These are phyloP conservation scores for Pontederia paniculata DNA, from an alignment of 176 grass and related monocot species.

Conservation along the genomic window DNA sequence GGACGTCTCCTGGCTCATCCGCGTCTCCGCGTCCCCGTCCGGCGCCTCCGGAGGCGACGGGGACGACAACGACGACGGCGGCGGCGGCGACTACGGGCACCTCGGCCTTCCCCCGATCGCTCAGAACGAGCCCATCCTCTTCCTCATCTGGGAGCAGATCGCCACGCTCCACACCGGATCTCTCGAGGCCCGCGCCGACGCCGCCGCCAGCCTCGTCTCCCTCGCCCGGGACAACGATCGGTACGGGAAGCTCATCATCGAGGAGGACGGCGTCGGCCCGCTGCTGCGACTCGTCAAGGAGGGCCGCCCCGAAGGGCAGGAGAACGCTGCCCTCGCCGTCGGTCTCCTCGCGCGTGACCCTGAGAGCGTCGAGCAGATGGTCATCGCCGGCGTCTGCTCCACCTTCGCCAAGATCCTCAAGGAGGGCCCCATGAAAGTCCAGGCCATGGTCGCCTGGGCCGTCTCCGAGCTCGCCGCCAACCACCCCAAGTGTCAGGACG, in stretches of 20 bases:
- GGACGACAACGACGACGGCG: background rate
- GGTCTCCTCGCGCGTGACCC: slow-evolving; percentile 55
- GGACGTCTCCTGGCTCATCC: slow-evolving; percentile 24
- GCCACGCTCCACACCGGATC: slow-evolving; percentile 7
- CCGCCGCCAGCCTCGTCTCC: slow-evolving; percentile 45
- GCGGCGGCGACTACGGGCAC: background rate
- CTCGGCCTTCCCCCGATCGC: slow-evolving; percentile 16
- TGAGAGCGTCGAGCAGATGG: slow-evolving; percentile 59
- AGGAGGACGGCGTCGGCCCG: slow-evolving; percentile 77
- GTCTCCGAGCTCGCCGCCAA: slow-evolving; percentile 65
- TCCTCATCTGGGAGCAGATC: slow-evolving; percentile 21
- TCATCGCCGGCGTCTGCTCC: slow-evolving; percentile 61
- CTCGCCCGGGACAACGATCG: slow-evolving; percentile 71
- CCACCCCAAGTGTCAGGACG: slow-evolving; percentile 67
- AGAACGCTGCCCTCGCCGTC: slow-evolving; percentile 65
- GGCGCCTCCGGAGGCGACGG: background rate
- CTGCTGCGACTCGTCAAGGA: slow-evolving; percentile 68
- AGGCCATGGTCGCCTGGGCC: slow-evolving; percentile 63
- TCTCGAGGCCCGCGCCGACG: slow-evolving; percentile 11
- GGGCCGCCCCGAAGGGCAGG: slow-evolving; percentile 53
- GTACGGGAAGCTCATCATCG: slow-evolving; percentile 65
- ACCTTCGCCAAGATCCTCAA: slow-evolving; percentile 76
- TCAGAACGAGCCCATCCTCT: slow-evolving; percentile 20
- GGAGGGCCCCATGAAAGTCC: slow-evolving; percentile 77
- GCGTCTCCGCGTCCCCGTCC: slow-evolving; percentile 1